Base-by-base conservation (phyloP, 345 rosid genomes). In the Isatis tinctoria region DNA sequence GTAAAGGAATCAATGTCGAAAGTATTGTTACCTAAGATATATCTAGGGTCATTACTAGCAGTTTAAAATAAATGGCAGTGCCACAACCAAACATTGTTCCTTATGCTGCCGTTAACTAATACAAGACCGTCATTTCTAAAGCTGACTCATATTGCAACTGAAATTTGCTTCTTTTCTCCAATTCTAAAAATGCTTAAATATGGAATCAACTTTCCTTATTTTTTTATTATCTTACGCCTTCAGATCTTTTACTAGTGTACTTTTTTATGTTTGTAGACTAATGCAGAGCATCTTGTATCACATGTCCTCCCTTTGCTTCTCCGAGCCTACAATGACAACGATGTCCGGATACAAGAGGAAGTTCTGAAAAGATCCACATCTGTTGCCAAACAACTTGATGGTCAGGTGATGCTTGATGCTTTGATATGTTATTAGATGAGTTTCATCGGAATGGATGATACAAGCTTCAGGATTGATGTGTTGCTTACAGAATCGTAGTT, bases 271-370 rank as follows among this genome's bases (percentile, higher is more conserved):
- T 68, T 83, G 82, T 79, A 95, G 99, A 85, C 90, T 67, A 86
- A 82, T 74, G 82, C 78, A 60, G 97, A 90, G 80, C 85, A 88
- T 58, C 80, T 90, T 72, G 76, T 83, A 69, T 83, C 90, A 17
- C 88, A 87, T 75, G 79, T 92, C 61, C 81, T 95, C 75, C 99
- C 97, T 16, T 79, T 92, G 84, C 80, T 95, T 74, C 88, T 92
- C 78, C 93, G 96, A 79, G 92, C 97, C 77, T 95, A 88, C 82
- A 97, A 87, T 39, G 99, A 94, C 59, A 87, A 79, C 68, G 99
- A 95, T 88, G 92, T 92, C 72, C 93, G 93, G 63, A 87, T 88
- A 81, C 97, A 92, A 83, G 99, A 91, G 82, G 97, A 87, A 83
- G 93, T 86, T 79, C 69, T 95, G 82, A 91, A 81, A 81, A 95